Percentiles rank a stretch among this genome's conserved stretches.
Evolutionary conservation across 352 stramenopile genomes (phyloP).

Genomic region (Elongisporangium prolatum): DNA sequence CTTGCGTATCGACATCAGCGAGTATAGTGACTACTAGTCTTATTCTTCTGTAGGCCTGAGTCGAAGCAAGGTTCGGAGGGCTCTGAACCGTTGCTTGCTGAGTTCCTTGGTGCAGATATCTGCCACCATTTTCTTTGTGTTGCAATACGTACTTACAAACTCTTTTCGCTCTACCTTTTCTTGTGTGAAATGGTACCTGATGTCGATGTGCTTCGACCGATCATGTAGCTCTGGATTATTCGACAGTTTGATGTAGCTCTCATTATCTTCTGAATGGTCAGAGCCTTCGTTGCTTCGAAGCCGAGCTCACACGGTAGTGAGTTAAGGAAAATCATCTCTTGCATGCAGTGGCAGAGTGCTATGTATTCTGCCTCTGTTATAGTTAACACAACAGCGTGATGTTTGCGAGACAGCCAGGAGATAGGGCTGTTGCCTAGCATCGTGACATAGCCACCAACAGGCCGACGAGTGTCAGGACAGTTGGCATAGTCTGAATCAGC

Average conservation of each 20-base stretch:
- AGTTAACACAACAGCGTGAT: constrained; percentile 18
- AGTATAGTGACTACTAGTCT: too few species aligned
- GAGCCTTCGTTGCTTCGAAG: too few species aligned
- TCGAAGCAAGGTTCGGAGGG: neutral
- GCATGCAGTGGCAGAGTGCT: constrained; percentile 16
- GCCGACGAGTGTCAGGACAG: constrained; percentile 14
- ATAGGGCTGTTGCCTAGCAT: constrained; percentile 12
- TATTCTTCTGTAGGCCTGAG: too few species aligned
- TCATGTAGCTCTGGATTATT: constrained; percentile 25
- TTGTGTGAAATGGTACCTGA: constrained; percentile 32
- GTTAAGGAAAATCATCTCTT: constrained; percentile 13
- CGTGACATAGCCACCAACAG: constrained; percentile 13
- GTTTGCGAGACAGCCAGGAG: constrained; percentile 15
- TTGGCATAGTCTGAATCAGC: constrained; percentile 20
- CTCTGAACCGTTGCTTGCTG: constrained; percentile 5
- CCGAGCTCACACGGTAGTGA: too few species aligned
- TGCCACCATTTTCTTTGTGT: constrained; percentile 16
- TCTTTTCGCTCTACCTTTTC: constrained; percentile 14
- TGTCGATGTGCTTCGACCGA: constrained; percentile 24
- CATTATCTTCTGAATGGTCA: constrained; percentile 20
- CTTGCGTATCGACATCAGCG: too few species aligned
- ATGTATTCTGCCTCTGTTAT: constrained; percentile 20
- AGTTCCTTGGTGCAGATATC: constrained; percentile 29
- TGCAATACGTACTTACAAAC: constrained; percentile 14
- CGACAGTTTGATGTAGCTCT: constrained; percentile 26